Percentiles rank a stretch among this genome's conserved stretches.
Conservation (phyloP, 495 filamentous ascomycete species). For the Durotheca rogersii region DNA sequence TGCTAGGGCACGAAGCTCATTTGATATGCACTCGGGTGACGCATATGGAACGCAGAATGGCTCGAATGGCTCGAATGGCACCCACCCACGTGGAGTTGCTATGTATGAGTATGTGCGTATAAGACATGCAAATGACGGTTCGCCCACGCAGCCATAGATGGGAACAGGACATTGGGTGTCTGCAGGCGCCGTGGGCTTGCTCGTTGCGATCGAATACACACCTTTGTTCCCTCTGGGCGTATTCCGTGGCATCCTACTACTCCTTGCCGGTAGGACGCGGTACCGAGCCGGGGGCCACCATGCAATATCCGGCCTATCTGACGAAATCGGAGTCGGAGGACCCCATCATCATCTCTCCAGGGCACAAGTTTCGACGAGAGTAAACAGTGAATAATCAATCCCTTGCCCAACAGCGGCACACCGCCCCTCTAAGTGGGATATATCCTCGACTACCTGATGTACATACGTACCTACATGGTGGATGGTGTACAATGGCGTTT, state of each 20-base stretch:
- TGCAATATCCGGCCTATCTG: conserved; percentile 7
- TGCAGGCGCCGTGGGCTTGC: too few relatives aligned
- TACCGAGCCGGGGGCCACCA: conserved; percentile 7
- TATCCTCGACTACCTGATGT: neutral
- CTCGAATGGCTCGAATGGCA: neutral
- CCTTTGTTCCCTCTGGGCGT: too few relatives aligned
- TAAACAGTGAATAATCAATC: conserved; percentile 26
- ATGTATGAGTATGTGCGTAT: neutral
- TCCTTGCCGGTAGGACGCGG: conserved; percentile 4
- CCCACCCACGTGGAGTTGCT: conserved; percentile 5
- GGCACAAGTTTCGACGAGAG: neutral
- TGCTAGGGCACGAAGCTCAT: neutral
- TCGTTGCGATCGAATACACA: too few relatives aligned
- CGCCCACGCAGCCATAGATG: too few relatives aligned
- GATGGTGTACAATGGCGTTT: too few relatives aligned
- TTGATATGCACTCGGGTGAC: neutral
- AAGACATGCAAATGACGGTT: neutral
- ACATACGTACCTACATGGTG: too few relatives aligned
- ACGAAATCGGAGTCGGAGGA: neutral
- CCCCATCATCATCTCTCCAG: conserved; percentile 6
- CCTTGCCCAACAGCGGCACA: conserved; percentile 7
- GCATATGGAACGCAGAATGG: neutral
- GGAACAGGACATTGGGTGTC: too few relatives aligned
- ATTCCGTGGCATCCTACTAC: neutral
- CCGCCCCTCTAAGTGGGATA: neutral